These are phyloP conservation scores for Penicillium egyptiacum DNA, from an alignment of 495 filamentous ascomycete genomes.

Conservation along the genomic window DNA sequence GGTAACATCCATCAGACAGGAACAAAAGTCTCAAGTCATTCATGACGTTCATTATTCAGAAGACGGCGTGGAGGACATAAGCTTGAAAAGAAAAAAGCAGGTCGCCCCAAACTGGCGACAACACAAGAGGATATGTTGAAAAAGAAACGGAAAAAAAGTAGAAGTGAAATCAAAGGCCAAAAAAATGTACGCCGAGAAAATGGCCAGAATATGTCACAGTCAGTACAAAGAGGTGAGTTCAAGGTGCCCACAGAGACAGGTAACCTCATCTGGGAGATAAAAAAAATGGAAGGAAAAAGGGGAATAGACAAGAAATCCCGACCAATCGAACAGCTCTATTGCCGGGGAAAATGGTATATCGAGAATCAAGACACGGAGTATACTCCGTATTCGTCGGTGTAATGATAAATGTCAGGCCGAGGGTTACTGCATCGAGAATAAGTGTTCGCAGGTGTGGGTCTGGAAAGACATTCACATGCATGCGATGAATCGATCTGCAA, in stretches of 20 bases:
- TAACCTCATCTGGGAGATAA: background rate
- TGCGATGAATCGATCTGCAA: conserved; percentile 5
- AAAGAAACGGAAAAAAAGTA: conserved; percentile 3
- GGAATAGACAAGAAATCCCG: background rate
- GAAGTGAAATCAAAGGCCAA: conserved; percentile 4
- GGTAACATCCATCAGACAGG: conserved; percentile 10
- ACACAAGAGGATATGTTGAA: conserved; percentile 16
- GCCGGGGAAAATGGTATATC: conserved; percentile 11
- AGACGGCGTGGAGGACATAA: conserved; percentile 26
- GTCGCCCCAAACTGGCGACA: conserved; percentile 17
- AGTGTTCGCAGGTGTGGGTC: background rate
- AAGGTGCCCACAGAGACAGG: background rate
- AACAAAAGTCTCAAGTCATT: conserved; percentile 21
- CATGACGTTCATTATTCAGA: conserved; percentile 31
- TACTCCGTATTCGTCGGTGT: conserved; percentile 2
- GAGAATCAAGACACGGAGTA: conserved; percentile 5
- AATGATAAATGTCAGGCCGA: background rate
- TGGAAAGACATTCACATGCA: background rate
- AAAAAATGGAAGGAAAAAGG: background rate
- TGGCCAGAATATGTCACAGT: conserved; percentile 16
- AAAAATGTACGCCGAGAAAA: conserved; percentile 23
- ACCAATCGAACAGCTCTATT: background rate
- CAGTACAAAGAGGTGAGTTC: conserved; percentile 13
- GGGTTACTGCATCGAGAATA: background rate
- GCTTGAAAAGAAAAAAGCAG: conserved; percentile 5